phyloP scores from a whole-genome alignment of 2,329 filamentous ascomycete genomes.

The Neospermospora avenae region DNA sequence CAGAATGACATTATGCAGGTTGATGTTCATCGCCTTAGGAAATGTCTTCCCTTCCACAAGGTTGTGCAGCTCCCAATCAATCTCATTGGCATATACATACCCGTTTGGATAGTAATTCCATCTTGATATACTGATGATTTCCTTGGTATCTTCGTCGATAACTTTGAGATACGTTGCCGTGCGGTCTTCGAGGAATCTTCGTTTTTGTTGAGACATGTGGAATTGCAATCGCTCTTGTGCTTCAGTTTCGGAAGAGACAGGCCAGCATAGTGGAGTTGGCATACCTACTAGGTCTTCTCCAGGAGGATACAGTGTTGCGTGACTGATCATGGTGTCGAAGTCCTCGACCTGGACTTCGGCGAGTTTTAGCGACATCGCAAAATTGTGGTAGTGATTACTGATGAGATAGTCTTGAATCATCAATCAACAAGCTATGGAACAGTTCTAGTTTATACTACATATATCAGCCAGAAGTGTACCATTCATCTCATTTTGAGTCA shows the following conservation, averaged over 20 bases:
- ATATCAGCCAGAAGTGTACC: no score
- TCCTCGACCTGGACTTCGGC: constrained; percentile 6
- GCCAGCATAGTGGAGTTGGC: constrained; percentile 16
- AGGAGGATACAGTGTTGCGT: constrained; percentile 12
- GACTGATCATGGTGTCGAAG: constrained; percentile 12
- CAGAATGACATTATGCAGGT: constrained; percentile 22
- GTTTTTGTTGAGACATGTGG: constrained; percentile 22
- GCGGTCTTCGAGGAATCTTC: constrained; percentile 16
- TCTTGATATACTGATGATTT: constrained; percentile 22
- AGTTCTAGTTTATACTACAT: no score
- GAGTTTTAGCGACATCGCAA: constrained; percentile 12
- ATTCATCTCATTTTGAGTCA: no score
- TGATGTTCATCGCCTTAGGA: constrained; percentile 18
- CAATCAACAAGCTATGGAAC: no score
- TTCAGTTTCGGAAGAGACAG: constrained; percentile 7
- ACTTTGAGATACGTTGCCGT: constrained; percentile 22
- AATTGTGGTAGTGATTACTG: no score
- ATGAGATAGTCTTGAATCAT: no score
- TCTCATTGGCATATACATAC: constrained; percentile 13
- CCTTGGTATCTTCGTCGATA: constrained; percentile 11
- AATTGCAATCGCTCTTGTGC: constrained; percentile 11
- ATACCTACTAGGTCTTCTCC: constrained; percentile 17
- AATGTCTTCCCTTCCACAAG: constrained; percentile 5
- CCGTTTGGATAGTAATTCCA: constrained; percentile 25
- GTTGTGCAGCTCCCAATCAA: constrained; percentile 20